A percentile compares a stretch with the other conserved stretches of the same genome.
phyloP scores from a whole-genome alignment of 2,329 filamentous ascomycete genomes.

The Diaporthe australafricana region DNA sequence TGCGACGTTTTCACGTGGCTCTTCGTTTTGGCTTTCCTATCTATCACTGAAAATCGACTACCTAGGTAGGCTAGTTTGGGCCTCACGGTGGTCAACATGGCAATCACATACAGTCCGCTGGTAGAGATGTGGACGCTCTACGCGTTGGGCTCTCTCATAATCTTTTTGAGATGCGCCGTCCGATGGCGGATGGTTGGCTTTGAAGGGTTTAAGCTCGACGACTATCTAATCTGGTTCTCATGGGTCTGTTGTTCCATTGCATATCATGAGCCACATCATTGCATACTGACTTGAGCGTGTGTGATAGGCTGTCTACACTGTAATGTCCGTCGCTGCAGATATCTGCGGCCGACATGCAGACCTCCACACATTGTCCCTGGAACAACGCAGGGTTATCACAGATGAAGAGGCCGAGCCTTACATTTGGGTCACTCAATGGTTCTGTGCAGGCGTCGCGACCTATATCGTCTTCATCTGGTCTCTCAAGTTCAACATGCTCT shows the following conservation, averaged over 20 bases:
- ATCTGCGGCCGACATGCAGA: constrained; percentile 35
- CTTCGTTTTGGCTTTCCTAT: neutral
- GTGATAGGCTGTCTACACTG: constrained; percentile 42
- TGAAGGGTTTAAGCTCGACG: constrained; percentile 47
- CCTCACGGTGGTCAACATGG: constrained; percentile 11
- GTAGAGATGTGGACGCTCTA: constrained; percentile 53
- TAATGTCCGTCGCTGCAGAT: constrained; percentile 27
- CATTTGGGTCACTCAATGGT: constrained; percentile 49
- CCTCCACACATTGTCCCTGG: constrained; percentile 45
- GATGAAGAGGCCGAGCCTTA: constrained; percentile 43
- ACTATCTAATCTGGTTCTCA: constrained; percentile 47
- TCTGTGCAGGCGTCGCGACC: constrained; percentile 48
- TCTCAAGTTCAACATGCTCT: constrained; percentile 55
- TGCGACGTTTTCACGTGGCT: constrained; percentile 2
- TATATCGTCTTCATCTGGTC: constrained; percentile 53
- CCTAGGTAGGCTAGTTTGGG: neutral
- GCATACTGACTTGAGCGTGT: constrained; percentile 39
- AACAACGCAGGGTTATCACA: constrained; percentile 47
- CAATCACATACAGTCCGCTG: constrained; percentile 33
- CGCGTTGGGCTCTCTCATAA: constrained; percentile 46
- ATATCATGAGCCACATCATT: neutral
- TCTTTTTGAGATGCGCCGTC: constrained; percentile 47
- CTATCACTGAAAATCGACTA: neutral
- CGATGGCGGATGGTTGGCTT: constrained; percentile 49
- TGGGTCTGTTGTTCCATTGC: constrained; percentile 40